Evolutionary conservation across 1,284 basidiomycete species (phyloP), one percentile per base, ranked within the genome.

Genomic region (Apiotrichum gamsii): DNA sequence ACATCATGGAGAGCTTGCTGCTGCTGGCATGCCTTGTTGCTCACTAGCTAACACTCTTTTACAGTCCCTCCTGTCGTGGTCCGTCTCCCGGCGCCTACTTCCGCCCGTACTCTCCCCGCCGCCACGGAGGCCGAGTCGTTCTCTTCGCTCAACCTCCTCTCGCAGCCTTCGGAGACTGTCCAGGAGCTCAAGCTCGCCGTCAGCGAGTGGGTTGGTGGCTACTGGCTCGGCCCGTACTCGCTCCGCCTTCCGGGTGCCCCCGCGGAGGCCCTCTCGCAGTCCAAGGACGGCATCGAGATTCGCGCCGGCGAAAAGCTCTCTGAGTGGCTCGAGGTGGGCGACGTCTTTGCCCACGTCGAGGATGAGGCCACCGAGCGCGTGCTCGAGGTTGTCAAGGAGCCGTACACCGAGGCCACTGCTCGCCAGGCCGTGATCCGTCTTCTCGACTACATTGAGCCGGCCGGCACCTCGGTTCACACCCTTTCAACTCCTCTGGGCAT

Each of bases 371-470:
- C 18, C 4, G 62, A 70, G 42, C 57, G 69, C 41, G 57, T 65
- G 4, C 54, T 74, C 39, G 69, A 72, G 52, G 67, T 72, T 15
- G 65, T 71, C 18, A 52, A 59, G 46, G 77, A 76, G 57, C 69
- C 75, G 10, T 78, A 74, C 64, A 75, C 75, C 39, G 76, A 77
- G 56, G 67, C 72, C 28, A 68, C 74, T 33, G 77, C 76, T 14
- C 68, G 77, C 14, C 68, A 72, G 49, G 71, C 75, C 31, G 66
- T 78, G 31, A 65, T 76, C 37, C 69, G 76, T 25, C 64, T 78
- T 31, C 65, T 75, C 39, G 77, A 78, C 49, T 70, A 76, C 47
- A 66, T 68, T 39, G 64, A 73, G 43, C 70, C 70, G 24, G 62
- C 70, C n/a, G 72, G 73, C 28, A 61, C 70, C 9, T 61, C 65